phyloP scores from a whole-genome alignment of 257 asterid genomes.

The Ehretia macrophylla region DNA sequence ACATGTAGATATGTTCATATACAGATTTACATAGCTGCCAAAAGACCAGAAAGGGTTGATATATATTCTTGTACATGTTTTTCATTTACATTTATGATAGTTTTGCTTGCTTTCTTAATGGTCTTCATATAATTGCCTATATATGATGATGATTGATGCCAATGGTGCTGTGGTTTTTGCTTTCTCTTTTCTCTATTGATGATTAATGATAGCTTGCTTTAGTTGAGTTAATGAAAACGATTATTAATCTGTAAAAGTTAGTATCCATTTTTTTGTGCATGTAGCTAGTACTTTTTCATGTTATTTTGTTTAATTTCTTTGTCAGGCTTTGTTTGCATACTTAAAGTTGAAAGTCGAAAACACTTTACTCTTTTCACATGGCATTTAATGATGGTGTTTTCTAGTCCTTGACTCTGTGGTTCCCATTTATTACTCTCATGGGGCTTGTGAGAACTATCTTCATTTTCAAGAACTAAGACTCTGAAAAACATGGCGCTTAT shows the following conservation, averaged over 20 bases:
- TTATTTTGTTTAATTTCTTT: slow-evolving; percentile 24
- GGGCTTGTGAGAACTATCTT: slow-evolving; percentile 9
- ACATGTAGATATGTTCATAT: no score
- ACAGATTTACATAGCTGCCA: no score
- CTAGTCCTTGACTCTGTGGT: slow-evolving; percentile 24
- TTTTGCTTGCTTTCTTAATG: no score
- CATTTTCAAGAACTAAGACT: no score
- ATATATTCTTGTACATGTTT: no score
- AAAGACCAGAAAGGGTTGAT: no score
- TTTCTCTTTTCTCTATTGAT: slow-evolving; percentile 8
- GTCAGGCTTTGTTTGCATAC: slow-evolving; percentile 29
- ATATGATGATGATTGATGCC: no score
- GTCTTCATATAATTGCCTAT: no score
- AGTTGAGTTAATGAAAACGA: no score
- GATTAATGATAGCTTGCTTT: slow-evolving; percentile 24
- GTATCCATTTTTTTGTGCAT: slow-evolving; percentile 15
- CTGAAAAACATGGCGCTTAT: no score
- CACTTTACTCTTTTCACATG: slow-evolving; percentile 55
- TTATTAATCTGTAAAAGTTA: slow-evolving; percentile 25
- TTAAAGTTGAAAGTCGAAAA: slow-evolving; percentile 25
- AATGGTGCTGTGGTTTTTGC: not conserved
- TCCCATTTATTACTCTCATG: slow-evolving; percentile 4
- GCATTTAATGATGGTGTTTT: slow-evolving; percentile 32
- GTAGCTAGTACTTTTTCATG: slow-evolving; percentile 13
- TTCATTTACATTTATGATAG: no score